Base-by-base conservation (phyloP, 2,329 filamentous ascomycete species). In the Fusarium nanum region DNA sequence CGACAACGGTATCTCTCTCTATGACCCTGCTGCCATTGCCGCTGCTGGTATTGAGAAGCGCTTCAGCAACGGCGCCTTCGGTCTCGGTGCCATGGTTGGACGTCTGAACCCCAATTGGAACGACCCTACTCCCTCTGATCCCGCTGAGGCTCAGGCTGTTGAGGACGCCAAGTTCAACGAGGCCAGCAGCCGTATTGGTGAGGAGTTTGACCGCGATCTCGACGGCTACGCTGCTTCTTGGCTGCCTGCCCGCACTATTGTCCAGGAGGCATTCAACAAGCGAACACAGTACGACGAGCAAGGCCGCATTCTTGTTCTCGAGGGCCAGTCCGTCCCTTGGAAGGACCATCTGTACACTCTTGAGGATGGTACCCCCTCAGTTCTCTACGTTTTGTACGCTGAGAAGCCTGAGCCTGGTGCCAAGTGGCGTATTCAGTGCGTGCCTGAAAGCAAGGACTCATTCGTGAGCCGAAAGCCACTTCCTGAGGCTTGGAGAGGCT, bases 341-440 rank as follows among this genome's bases (percentile, higher is more conserved):
- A 96, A 97, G 80, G 95, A 98, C 77, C 96, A 99, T 80, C 86
- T 99, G 20, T 98, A 97, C 83, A 89, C 87, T 20, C 87, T 98
- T 28, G 96, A 99, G 82, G 86, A 80, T 22, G 83, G 88, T 42
- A 87, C 89, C 20, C 72, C 78, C 10, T 77, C 77, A 73, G 90
- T 95, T 6, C 85, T 94, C 53, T 98, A 98, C 77, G 94, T 97
- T 16, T 84, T 98, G 27, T 98, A 98, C 81, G 92, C 94, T 0
- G 95, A 99, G 84, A 93, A 88, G 76, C 87, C 90, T 28, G 85
- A 87, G 46, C 88, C 90, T 47, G 91, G 88, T 70, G 86, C 91
- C 76, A 97, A 96, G 83, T 98, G 96, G 96, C 89, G 96, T 61
- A 92, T 99, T 66, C 94, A 98, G 81, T 91, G 92, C 68, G 96